phyloP scores from a whole-genome alignment of 176 grass and related monocot genomes.

The Oryza punctata region DNA sequence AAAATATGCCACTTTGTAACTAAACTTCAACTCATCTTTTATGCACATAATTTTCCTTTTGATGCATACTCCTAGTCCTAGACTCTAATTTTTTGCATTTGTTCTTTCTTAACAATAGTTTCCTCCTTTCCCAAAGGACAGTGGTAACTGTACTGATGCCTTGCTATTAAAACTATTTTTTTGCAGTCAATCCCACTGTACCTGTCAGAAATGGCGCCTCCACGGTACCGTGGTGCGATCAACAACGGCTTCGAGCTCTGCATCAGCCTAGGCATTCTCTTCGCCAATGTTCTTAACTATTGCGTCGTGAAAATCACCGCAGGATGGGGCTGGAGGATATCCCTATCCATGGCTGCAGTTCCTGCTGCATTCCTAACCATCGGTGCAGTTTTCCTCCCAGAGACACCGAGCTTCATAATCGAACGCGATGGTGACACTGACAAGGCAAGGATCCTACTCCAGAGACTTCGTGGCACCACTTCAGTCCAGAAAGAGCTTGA shows the following conservation, averaged over 20 bases:
- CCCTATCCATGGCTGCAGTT: constrained; percentile 66
- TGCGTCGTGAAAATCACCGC: constrained; percentile 50
- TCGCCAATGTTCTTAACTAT: constrained; percentile 90
- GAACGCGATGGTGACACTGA: constrained; percentile 49
- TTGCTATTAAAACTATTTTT: constrained; percentile 18
- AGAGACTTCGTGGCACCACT: constrained; percentile 65
- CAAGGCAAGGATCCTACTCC: constrained; percentile 55
- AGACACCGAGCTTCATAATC: constrained; percentile 77
- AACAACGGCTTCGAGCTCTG: constrained; percentile 76
- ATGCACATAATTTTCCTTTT: neutral
- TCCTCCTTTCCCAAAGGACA: neutral
- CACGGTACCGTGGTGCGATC: constrained; percentile 75
- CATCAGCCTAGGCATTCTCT: constrained; percentile 70
- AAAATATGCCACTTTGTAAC: neutral
- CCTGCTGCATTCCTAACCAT: constrained; percentile 71
- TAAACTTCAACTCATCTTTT: neutral
- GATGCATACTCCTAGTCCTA: neutral
- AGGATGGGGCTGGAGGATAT: constrained; percentile 83
- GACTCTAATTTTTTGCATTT: neutral
- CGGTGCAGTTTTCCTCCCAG: constrained; percentile 72
- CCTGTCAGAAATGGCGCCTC: constrained; percentile 84
- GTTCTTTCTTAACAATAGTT: neutral
- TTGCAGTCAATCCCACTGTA: constrained; percentile 88
- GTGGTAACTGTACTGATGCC: neutral
- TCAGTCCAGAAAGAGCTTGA: constrained; percentile 70